Evolutionary conservation across 140 eudicot genomes (phyloP).

Genomic region (Cichorium intybus): DNA sequence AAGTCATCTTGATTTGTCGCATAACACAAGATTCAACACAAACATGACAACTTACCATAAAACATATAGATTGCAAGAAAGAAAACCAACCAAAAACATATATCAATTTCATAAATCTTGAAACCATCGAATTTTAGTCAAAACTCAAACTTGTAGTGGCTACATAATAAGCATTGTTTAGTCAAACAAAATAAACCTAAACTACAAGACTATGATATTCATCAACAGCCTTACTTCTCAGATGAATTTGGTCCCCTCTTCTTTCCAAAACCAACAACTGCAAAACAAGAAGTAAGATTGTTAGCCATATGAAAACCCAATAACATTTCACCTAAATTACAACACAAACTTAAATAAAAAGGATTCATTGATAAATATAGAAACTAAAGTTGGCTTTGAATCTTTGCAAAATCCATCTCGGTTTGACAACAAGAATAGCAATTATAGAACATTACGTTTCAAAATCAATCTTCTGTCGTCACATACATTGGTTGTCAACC

Average conservation of each 20-base stretch:
- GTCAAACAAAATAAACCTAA: not conserved
- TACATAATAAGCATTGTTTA: not conserved
- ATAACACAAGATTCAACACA: not conserved
- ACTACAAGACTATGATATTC: not conserved
- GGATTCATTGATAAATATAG: not conserved
- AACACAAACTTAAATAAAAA: not conserved
- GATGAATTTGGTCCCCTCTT: slow-evolving; percentile 60
- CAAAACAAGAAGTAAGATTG: not conserved
- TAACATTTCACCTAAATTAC: not conserved
- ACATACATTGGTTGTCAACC: too few species aligned
- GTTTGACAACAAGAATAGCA: too few species aligned
- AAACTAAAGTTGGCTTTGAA: too few species aligned
- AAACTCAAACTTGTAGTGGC: not conserved
- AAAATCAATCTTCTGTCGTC: too few species aligned
- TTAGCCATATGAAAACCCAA: not conserved
- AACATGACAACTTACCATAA: too few species aligned
- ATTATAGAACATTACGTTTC: too few species aligned
- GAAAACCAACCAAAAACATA: not conserved
- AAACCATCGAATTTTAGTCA: not conserved
- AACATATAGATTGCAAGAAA: not conserved
- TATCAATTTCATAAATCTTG: not conserved
- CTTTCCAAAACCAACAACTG: slow-evolving; percentile 62
- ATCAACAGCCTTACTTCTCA: slow-evolving; percentile 35
- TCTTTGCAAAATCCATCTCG: too few species aligned
- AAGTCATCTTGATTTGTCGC: not conserved